phyloP scores from a whole-genome alignment of 2,329 filamentous ascomycete genomes.

The Talaromyces sp. region DNA sequence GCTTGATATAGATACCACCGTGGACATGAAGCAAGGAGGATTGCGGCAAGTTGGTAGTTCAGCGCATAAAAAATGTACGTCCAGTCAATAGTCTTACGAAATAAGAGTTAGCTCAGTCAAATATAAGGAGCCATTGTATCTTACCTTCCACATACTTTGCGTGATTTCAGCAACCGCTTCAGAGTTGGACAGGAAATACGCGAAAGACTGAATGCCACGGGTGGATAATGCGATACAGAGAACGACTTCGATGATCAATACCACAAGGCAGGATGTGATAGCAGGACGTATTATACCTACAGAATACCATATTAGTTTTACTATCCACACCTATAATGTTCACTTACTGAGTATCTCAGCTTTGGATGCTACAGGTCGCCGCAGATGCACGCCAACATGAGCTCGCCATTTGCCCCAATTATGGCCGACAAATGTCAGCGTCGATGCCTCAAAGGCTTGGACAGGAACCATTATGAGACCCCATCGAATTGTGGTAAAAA shows the following conservation, averaged over 20 bases:
- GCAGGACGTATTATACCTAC: neutral
- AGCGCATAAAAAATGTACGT: constrained; percentile 14
- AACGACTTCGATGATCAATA: constrained; percentile 42
- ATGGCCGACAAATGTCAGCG: constrained; percentile 62
- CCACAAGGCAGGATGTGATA: neutral
- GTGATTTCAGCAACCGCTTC: constrained; percentile 55
- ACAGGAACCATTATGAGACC: constrained; percentile 70
- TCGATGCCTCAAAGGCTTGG: constrained; percentile 59
- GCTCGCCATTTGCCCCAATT: constrained; percentile 50
- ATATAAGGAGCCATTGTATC: constrained; percentile 20
- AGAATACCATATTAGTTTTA: neutral
- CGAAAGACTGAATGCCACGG: constrained; percentile 56
- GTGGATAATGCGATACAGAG: constrained; percentile 59
- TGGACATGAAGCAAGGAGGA: constrained; percentile 60
- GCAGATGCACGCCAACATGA: neutral
- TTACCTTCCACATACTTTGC: constrained; percentile 58
- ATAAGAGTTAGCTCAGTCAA: constrained; percentile 40
- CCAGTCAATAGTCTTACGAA: constrained; percentile 9
- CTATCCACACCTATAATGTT: constrained; percentile 18
- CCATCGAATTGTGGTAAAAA: constrained; percentile 71
- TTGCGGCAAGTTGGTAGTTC: constrained; percentile 51
- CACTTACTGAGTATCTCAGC: constrained; percentile 16
- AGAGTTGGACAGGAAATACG: constrained; percentile 56
- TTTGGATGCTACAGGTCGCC: neutral
- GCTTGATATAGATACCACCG: constrained; percentile 65